Evolutionary conservation across 257 asterid genomes (phyloP).

Genomic region (Salvia miltiorrhiza): DNA sequence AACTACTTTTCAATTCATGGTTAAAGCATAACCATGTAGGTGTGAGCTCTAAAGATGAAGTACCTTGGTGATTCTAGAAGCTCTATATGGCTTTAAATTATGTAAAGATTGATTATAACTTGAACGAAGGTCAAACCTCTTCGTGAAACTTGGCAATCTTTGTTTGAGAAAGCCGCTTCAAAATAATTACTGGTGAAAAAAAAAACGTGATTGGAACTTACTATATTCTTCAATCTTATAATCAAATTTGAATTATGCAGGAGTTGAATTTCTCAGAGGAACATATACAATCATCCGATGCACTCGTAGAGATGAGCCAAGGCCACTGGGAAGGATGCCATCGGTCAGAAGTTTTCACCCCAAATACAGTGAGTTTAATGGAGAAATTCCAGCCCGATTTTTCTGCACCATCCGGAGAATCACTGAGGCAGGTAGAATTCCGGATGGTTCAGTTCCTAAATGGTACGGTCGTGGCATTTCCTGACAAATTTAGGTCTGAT

Average conservation of each 20-base stretch:
- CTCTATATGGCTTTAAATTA: not conserved
- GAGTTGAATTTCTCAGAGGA: constrained; percentile 81
- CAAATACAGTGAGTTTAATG: constrained; percentile 64
- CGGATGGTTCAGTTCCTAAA: constrained; percentile 93
- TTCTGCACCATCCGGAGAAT: constrained; percentile 88
- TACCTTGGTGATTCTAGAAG: not conserved
- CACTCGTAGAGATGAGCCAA: constrained; percentile 81
- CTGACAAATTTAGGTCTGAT: constrained; percentile 67
- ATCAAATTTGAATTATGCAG: constrained; percentile 37
- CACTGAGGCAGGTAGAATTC: constrained; percentile 92
- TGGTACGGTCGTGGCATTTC: constrained; percentile 55
- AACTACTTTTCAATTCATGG: not conserved
- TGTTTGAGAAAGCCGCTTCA: not conserved
- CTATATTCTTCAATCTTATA: not conserved
- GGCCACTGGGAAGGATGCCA: constrained; percentile 99
- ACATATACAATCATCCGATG: constrained; percentile 75
- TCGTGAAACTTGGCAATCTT: not conserved
- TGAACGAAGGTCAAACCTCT: not conserved
- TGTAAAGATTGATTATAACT: not conserved
- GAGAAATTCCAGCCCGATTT: constrained; percentile 89
- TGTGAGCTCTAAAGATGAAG: constrained; percentile 2
- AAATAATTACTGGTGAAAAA: not conserved
- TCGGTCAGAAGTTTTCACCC: constrained; percentile 66
- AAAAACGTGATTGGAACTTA: not conserved
- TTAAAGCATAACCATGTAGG: not conserved